phyloP scores from a whole-genome alignment of 805 yeast species.

The Torulaspora franciscae region DNA sequence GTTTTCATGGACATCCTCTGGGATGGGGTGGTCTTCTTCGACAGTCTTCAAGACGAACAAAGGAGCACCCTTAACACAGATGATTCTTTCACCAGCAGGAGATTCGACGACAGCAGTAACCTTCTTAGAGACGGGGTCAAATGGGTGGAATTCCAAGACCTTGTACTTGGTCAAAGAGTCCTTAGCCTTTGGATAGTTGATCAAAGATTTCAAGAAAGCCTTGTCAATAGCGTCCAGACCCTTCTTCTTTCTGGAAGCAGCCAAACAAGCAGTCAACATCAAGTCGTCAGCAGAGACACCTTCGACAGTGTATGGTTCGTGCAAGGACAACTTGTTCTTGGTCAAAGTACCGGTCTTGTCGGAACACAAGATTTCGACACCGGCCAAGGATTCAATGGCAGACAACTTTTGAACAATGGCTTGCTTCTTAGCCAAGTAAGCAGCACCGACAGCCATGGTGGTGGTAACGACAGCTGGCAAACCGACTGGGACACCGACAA shows the following conservation, averaged over 20 bases:
- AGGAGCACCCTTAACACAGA: constrained; percentile 98
- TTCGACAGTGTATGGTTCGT: constrained; percentile 96
- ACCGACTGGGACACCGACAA: constrained; percentile 98
- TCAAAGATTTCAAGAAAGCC: constrained; percentile 91
- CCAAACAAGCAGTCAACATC: constrained; percentile 96
- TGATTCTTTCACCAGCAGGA: constrained; percentile 90
- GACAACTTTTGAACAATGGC: constrained; percentile 96
- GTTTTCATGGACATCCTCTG: constrained; percentile 89
- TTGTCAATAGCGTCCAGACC: constrained; percentile 97
- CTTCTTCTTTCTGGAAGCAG: constrained; percentile 97
- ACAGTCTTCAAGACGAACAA: constrained; percentile 93
- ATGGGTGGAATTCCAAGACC: constrained; percentile 93
- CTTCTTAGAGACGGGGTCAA: constrained; percentile 96
- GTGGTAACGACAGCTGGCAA: constrained; percentile 98
- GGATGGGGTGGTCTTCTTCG: constrained; percentile 94
- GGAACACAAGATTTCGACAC: constrained; percentile 96
- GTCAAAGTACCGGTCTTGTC: constrained; percentile 98
- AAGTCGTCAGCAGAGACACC: constrained; percentile 95
- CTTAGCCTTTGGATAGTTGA: constrained; percentile 86
- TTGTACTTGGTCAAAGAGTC: constrained; percentile 88
- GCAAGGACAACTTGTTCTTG: constrained; percentile 91
- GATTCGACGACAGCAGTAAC: constrained; percentile 93
- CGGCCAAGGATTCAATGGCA: constrained; percentile 95
- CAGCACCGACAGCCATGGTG: constrained; percentile 99
- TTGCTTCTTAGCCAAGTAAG: constrained; percentile 93